A percentile compares a stretch with the other conserved stretches of the same genome.
Evolutionary conservation across 495 filamentous ascomycete genomes (phyloP).

Genomic region (Penicillium soppii): DNA sequence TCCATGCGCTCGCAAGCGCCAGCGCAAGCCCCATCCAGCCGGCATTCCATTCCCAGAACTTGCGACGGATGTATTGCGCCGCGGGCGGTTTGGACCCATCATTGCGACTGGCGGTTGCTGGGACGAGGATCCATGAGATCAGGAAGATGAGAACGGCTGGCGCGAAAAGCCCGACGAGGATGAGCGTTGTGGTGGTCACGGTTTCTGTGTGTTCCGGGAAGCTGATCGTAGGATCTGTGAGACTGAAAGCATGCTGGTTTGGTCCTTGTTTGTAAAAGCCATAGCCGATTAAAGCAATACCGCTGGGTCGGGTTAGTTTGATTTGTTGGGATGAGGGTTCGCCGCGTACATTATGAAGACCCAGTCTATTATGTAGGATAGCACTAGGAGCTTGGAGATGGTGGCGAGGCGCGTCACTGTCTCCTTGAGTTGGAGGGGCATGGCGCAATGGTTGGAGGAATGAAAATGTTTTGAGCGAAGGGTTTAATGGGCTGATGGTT

Average conservation of each 20-base stretch:
- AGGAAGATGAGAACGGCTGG: constrained; percentile 54
- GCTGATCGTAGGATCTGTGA: constrained; percentile 56
- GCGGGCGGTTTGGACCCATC: constrained; percentile 17
- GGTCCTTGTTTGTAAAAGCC: constrained; percentile 40
- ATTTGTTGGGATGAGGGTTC: background rate
- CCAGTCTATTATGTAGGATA: constrained; percentile 57
- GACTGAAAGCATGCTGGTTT: constrained; percentile 47
- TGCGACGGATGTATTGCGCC: constrained; percentile 26
- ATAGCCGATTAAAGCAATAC: constrained; percentile 45
- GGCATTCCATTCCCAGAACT: constrained; percentile 62
- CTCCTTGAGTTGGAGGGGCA: background rate
- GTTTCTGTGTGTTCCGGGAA: constrained; percentile 58
- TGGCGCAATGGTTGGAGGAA: no score
- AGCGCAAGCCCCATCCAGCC: constrained; percentile 64
- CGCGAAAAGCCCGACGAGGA: constrained; percentile 49
- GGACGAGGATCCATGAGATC: constrained; percentile 48
- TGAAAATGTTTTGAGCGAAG: no score
- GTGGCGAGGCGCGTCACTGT: background rate
- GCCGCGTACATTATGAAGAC: constrained; percentile 50
- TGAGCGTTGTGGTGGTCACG: constrained; percentile 50
- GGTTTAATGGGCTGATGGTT: no score
- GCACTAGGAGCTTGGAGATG: constrained; percentile 38
- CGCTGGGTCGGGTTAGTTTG: constrained; percentile 26
- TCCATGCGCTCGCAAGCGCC: constrained; percentile 52
- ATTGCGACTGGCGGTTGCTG: constrained; percentile 20